Evolutionary conservation across 257 asterid species (phyloP), one percentile per base, ranked within the genome.

Genomic region (Anisodus tanguticus): DNA sequence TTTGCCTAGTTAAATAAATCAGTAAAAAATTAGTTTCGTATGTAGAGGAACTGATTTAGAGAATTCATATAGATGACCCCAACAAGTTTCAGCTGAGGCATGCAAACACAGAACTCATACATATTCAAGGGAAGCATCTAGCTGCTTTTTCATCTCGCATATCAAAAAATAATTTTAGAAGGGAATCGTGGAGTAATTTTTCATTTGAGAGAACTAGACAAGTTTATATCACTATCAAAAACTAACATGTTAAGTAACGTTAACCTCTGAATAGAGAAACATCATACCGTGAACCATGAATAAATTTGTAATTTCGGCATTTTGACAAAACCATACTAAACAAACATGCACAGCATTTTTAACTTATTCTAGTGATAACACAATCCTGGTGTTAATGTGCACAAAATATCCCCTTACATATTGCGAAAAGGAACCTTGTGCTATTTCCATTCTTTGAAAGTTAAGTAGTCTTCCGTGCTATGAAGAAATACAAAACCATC

Each of bases 251-350:
- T 72, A 17, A 45, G 55, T 43, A 71, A n/a, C 2, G 57, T 45
- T 71, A 68, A 15, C 53, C 80, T 45, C 39, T 47, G 58, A 72
- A 72, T 72, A 47, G 59, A 72, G 41, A 72, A 72, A n/a, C 59
- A 72, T 43, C 79, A 43, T 2, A 22, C 41, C 45, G n/a, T 47
- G 39, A 72, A 3, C 9, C 59, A 3, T 47, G 80, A 72, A 10
- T 12, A 13, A 13, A 55, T 4, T 13, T 13, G 11, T 72, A 72
- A 63, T 37, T 72, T 72, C 59, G 19, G 80, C 54, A n/a, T 47
- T 47, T 16, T 47, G 59, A 45, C 58, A 71, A 45, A 45, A 71
- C n/a, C 3, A 19, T 16, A 71, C 57, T n/a, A 71, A 45, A 71
- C 37, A 71, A n/a, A 71, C 57, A 71, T 45, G 35, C 35, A 31